Base-by-base conservation (phyloP, 805 yeast genomes). In the Wickerhamiella dianesei region DNA sequence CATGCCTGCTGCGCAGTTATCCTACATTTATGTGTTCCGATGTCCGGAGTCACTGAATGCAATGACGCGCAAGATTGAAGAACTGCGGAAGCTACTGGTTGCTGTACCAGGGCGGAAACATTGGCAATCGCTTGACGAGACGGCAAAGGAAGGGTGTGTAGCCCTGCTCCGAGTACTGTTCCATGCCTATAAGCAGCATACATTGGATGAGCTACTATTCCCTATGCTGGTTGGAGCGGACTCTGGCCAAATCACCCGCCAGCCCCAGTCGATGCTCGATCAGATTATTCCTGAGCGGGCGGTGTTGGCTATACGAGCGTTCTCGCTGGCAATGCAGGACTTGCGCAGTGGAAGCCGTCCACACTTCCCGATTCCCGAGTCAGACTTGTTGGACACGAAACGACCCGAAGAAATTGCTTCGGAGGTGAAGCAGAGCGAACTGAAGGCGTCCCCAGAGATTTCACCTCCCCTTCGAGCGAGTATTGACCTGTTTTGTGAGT, bases 1-100 rank as follows among this genome's bases (percentile, higher is more conserved):
- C 14, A 75, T 76, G 0, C 79, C 88, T 47, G 64, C 81, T 3
- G 73, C 94, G 0, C 67, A 96, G 48, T 67, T 94, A 29, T 64
- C 84, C 0, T 92, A 98, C 98, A 94, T 88, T 0, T 92, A 83
- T 59, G 66, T 87, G 20, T 85, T 80, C 62, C 70, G 97, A 51
- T 77, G 87, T 53, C 76, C 94, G 0, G 98, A 94, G 54, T 82
- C 96, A 0, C 66, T 89, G 55, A 92, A 89, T 59, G 80, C 83
- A 49, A 87, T 95, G 0, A 78, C 88, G 2, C 80, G 87, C 56
- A 80, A 80, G 47, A 69, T 92, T 44, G 94, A 82, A 48, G 58
- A 65, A 2, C 64, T 92, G 32, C 77, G 80, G 48, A 72, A 74
- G 43, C 51, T 75, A 3, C 61, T 83, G 39, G 66, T 88, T 20